These are phyloP conservation scores for Calonectria pteridis DNA, from an alignment of 2,329 filamentous ascomycete species.

Conservation along the genomic window DNA sequence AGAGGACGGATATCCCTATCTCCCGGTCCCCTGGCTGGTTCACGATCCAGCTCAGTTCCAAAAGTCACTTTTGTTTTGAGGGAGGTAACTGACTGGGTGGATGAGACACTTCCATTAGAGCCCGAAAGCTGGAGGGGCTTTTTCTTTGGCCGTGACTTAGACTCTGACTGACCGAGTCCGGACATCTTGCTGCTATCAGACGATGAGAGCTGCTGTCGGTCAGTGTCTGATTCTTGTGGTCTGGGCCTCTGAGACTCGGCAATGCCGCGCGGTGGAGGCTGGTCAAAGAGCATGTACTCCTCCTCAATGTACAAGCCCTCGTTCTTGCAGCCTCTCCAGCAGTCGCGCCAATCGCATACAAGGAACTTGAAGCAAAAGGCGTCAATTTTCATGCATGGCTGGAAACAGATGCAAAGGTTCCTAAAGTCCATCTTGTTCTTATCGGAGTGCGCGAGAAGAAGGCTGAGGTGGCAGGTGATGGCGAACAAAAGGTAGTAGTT, in stretches of 20 bases:
- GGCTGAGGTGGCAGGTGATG: constrained; percentile 94
- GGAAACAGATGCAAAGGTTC: constrained; percentile 96
- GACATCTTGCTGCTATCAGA: constrained; percentile 74
- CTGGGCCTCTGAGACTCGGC: constrained; percentile 50
- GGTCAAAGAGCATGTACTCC: constrained; percentile 72
- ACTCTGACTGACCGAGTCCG: constrained; percentile 39
- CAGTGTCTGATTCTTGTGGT: constrained; percentile 36
- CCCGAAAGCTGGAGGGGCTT: constrained; percentile 56
- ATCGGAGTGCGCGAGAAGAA: constrained; percentile 90
- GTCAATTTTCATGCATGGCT: constrained; percentile 97
- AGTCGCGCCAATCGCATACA: constrained; percentile 94
- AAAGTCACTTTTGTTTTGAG: constrained; percentile 62
- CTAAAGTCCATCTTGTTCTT: constrained; percentile 99
- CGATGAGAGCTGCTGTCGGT: constrained; percentile 61
- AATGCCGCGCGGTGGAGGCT: constrained; percentile 66
- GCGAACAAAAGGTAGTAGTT: constrained; percentile 98
- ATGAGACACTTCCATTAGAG: constrained; percentile 59
- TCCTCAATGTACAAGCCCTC: constrained; percentile 84
- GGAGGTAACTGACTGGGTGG: constrained; percentile 53
- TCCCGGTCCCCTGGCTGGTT: constrained; percentile 44
- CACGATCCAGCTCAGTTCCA: constrained; percentile 53
- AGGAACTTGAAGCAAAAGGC: constrained; percentile 95
- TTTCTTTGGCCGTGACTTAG: constrained; percentile 54
- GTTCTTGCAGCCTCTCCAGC: constrained; percentile 96
- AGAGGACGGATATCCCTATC: constrained; percentile 67